phyloP scores from a whole-genome alignment of 495 filamentous ascomycete genomes.

The Saxophila tyrrhenica region DNA sequence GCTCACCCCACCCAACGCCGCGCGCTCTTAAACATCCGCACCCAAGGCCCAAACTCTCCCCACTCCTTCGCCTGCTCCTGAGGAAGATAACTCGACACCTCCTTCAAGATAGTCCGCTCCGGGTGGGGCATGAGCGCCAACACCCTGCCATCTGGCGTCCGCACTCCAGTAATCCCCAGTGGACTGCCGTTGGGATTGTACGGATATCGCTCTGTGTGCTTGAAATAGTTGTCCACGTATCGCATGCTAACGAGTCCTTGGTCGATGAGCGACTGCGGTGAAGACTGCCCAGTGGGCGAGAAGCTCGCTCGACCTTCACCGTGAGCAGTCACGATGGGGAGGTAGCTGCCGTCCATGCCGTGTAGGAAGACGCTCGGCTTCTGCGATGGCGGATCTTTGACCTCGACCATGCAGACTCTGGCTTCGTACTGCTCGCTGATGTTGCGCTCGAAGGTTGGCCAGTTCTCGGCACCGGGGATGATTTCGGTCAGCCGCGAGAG shows the following conservation, averaged over 20 bases:
- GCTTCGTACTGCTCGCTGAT: slow-evolving; percentile 85
- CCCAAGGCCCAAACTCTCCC: slow-evolving; percentile 86
- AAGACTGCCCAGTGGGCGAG: slow-evolving; percentile 31
- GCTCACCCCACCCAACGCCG: slow-evolving; percentile 69
- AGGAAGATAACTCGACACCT: slow-evolving; percentile 68
- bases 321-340: slow-evolving; percentile 85
- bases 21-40: slow-evolving; percentile 36
- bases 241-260: slow-evolving; percentile 57
- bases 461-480: slow-evolving; percentile 74
- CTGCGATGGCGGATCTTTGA: slow-evolving; percentile 44
- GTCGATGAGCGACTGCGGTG: slow-evolving; percentile 43
- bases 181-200: slow-evolving; percentile 91
- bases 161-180: slow-evolving; percentile 72
- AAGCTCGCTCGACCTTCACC: slow-evolving; percentile 86
- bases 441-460: slow-evolving; percentile 84
- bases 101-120: slow-evolving; percentile 77
- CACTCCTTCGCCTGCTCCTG: slow-evolving; percentile 51
- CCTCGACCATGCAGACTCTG: slow-evolving; percentile 76
- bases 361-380: slow-evolving; percentile 77
- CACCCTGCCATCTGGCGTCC: slow-evolving; percentile 70
- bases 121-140: slow-evolving; percentile 95
- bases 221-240: slow-evolving; percentile 70
- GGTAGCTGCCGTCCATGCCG: slow-evolving; percentile 71
- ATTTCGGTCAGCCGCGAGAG: slow-evolving; percentile 68
- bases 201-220: slow-evolving; percentile 72